phyloP scores from a whole-genome alignment of 2,329 filamentous ascomycete species.

The Fusarium multiceps region DNA sequence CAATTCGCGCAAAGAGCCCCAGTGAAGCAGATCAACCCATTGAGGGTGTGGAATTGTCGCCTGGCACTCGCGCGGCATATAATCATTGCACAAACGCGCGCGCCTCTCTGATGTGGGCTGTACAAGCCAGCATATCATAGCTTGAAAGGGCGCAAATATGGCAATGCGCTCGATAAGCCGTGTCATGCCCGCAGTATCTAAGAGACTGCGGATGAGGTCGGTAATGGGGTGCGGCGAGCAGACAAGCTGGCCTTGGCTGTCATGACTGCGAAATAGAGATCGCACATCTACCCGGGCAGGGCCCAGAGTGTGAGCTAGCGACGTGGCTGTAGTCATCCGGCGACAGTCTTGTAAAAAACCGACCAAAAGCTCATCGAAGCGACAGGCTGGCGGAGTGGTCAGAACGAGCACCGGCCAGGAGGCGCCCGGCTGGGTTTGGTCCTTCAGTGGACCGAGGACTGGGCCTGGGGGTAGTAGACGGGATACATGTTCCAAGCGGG shows the following conservation, averaged over 20 bases:
- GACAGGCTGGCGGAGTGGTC: conserved; percentile 46
- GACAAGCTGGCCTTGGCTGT: conserved; percentile 34
- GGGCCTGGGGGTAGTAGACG: conserved; percentile 50
- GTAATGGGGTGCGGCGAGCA: conserved; percentile 47
- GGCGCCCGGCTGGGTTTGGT: conserved; percentile 37
- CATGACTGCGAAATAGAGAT: conserved; percentile 48
- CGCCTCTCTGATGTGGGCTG: conserved; percentile 49
- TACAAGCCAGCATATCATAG: conserved; percentile 47
- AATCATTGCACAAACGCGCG: conserved; percentile 34
- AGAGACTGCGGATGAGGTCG: conserved; percentile 47
- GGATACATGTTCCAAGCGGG: conserved; percentile 51
- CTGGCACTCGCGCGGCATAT: conserved; percentile 46
- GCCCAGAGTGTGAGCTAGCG: conserved; percentile 48
- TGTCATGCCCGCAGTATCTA: conserved; percentile 46
- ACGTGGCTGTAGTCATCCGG: conserved; percentile 46
- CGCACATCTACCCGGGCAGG: conserved; percentile 50
- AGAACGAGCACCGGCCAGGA: conserved; percentile 51
- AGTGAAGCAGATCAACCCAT: conserved; percentile 51
- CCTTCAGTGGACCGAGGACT: conserved; percentile 50
- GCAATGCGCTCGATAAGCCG: conserved; percentile 50
- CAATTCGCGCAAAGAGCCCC: conserved; percentile 50
- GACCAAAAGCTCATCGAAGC: conserved; percentile 51
- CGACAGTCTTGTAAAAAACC: conserved; percentile 53
- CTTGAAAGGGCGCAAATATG: conserved; percentile 49
- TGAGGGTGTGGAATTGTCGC: conserved; percentile 45